Conservation (phyloP, 352 stramenopile genomes). For the Pythium aristosporum region DNA sequence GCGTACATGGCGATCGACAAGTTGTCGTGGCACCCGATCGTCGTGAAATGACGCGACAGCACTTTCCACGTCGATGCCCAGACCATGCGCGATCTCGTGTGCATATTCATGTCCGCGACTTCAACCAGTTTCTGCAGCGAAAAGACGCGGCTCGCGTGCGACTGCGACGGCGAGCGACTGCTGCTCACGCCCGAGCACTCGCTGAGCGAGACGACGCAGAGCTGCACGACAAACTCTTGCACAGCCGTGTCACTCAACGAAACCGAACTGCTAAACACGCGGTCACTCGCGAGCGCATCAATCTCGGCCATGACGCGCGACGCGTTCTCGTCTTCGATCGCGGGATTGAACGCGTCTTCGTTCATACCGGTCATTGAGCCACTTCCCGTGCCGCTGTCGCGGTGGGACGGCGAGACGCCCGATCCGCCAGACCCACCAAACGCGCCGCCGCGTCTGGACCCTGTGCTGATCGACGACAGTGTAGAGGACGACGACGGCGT, state of each 20-base stretch:
- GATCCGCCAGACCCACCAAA: conserved; percentile 32
- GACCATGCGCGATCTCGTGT: conserved; percentile 93
- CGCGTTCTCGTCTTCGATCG: conserved; percentile 84
- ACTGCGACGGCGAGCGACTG: conserved; percentile 31
- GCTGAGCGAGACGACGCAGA: conserved; percentile 90
- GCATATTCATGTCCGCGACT: conserved; percentile 99
- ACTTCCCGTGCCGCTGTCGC: conserved; percentile 34
- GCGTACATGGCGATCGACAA: conserved; percentile 97
- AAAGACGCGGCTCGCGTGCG: conserved; percentile 87
- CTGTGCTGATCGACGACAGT: conserved; percentile 10
- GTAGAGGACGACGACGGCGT: conserved; percentile 24
- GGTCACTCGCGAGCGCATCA: conserved; percentile 85
- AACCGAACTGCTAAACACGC: conserved; percentile 90
- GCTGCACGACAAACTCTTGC: conserved; percentile 88
- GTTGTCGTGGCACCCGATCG: conserved; percentile 96
- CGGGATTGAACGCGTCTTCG: conserved; percentile 66
- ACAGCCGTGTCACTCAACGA: conserved; percentile 73
- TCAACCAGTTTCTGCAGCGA: conserved; percentile 99
- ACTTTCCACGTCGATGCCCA: conserved; percentile 98
- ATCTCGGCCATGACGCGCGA: conserved; percentile 81
- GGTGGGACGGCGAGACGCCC: conserved; percentile 50
- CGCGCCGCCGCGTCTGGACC: conserved; percentile 18
- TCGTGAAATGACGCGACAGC: conserved; percentile 97
- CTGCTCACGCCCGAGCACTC: conserved; percentile 78
- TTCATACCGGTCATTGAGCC: conserved; percentile 37